phyloP scores from a whole-genome alignment of 495 filamentous ascomycete genomes.

The Immersiella caudata region DNA sequence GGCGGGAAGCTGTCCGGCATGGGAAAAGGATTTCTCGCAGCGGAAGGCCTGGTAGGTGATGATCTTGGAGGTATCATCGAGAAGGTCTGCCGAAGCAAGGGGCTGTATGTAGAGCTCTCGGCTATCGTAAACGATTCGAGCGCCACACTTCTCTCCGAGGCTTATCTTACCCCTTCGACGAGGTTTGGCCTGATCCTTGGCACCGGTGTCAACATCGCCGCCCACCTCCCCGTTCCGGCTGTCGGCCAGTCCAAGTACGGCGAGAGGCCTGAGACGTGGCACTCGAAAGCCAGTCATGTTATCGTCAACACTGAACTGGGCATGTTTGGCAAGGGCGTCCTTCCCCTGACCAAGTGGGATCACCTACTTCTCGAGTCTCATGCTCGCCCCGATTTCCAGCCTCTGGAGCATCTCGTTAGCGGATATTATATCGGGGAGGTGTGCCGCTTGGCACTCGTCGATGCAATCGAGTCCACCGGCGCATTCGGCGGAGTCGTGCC shows the following conservation, averaged over 20 bases:
- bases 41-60: conserved; percentile 52
- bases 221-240: conserved; percentile 55
- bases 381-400: conserved; percentile 78
- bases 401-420: conserved; percentile 79
- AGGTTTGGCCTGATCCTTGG: conserved; percentile 60
- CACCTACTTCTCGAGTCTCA: conserved; percentile 61
- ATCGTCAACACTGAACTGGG: conserved; percentile 87
- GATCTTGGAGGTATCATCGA: conserved; percentile 57
- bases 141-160: conserved; percentile 76
- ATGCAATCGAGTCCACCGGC: conserved; percentile 58
- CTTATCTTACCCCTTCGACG: conserved; percentile 69
- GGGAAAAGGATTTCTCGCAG: conserved; percentile 77
- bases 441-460: conserved; percentile 67
- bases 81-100: conserved; percentile 46
- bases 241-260: conserved; percentile 55
- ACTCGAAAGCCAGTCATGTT: conserved; percentile 56
- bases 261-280: conserved; percentile 55
- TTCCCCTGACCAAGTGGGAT: conserved; percentile 77
- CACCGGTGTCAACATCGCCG: conserved; percentile 59
- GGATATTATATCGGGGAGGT: conserved; percentile 86
- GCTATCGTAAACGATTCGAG: conserved; percentile 86
- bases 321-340: conserved; percentile 72
- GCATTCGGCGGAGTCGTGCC: conserved; percentile 62
- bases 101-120: conserved; percentile 63
- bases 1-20: conserved; percentile 77